Evolutionary conservation across 257 asterid species (phyloP).

Genomic region (Anisodus tanguticus): DNA sequence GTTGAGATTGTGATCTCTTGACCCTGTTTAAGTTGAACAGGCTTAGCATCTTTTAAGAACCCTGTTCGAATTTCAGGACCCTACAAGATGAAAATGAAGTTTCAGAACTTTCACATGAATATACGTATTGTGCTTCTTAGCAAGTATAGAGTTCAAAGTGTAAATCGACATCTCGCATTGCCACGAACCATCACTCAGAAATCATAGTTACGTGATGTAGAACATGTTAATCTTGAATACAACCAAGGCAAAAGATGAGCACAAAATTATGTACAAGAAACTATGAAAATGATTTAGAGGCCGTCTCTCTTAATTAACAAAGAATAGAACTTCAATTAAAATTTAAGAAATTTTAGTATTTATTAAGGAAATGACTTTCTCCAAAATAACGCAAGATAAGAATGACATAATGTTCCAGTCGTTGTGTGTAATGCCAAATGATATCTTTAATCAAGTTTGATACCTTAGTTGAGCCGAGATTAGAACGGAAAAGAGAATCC

Average conservation of each 20-base stretch:
- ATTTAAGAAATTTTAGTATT: not conserved
- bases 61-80: constrained; percentile 82
- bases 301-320: not conserved
- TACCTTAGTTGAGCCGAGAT: not conserved
- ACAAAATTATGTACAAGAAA: constrained; percentile 5
- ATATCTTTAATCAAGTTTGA: not conserved
- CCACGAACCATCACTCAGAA: not conserved
- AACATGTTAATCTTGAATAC: not conserved
- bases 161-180: not conserved
- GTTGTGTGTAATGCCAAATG: not conserved
- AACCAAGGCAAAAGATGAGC: not conserved
- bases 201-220: not conserved
- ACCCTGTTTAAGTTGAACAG: constrained; percentile 65
- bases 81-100: constrained; percentile 37
- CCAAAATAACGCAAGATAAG: not conserved
- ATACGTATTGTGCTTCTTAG: not conserved
- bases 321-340: not conserved
- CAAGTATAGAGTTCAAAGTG: not conserved
- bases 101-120: constrained; percentile 6
- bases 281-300: not conserved
- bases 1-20: constrained; percentile 67
- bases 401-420: not conserved
- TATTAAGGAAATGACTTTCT: not conserved
- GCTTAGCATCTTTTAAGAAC: constrained; percentile 63
- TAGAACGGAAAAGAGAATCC: not conserved